Percentiles rank a stretch among this genome's conserved stretches.
Conservation (phyloP, 1,139 yeast genomes). For the Taphrina populina region DNA sequence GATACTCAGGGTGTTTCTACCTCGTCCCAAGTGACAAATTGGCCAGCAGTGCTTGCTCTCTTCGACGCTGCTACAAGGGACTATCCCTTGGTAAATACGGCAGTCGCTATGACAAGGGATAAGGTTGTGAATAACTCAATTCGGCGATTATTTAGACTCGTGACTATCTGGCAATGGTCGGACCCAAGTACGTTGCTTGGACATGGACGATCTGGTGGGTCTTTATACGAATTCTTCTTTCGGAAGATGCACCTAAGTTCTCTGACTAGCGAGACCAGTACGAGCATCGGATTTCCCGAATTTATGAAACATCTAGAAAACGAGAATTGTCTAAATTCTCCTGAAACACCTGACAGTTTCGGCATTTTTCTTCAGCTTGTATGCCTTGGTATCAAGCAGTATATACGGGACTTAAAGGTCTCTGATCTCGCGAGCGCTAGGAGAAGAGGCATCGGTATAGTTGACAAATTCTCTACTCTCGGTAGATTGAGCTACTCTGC, state of each 20-base stretch:
- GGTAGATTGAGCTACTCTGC: slow-evolving; percentile 19
- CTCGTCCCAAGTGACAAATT: neutral
- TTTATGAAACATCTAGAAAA: neutral
- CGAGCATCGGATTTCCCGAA: neutral
- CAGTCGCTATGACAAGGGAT: neutral
- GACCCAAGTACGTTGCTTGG: slow-evolving; percentile 7
- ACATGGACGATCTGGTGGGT: slow-evolving; percentile 21
- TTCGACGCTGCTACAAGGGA: neutral
- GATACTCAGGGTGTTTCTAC: neutral
- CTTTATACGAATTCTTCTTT: slow-evolving; percentile 18
- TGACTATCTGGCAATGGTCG: slow-evolving; percentile 13
- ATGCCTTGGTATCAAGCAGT: slow-evolving; percentile 6
- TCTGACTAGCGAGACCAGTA: neutral
- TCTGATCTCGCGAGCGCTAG: slow-evolving; percentile 2
- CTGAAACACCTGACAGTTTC: slow-evolving; percentile 1
- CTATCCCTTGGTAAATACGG: neutral
- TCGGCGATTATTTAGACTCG: slow-evolving; percentile 12
- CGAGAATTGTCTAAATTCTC: neutral
- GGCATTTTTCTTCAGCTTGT: slow-evolving; percentile 13
- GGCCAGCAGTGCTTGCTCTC: slow-evolving; percentile 10
- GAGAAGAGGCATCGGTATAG: neutral
- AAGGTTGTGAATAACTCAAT: slow-evolving; percentile 2
- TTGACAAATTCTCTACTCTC: slow-evolving; percentile 26
- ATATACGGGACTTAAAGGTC: neutral
- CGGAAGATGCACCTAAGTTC: slow-evolving; percentile 4